A percentile compares a stretch with the other conserved stretches of the same genome.
phyloP scores from a whole-genome alignment of 1,139 yeast species.

The Saccharomyces hybrid region DNA sequence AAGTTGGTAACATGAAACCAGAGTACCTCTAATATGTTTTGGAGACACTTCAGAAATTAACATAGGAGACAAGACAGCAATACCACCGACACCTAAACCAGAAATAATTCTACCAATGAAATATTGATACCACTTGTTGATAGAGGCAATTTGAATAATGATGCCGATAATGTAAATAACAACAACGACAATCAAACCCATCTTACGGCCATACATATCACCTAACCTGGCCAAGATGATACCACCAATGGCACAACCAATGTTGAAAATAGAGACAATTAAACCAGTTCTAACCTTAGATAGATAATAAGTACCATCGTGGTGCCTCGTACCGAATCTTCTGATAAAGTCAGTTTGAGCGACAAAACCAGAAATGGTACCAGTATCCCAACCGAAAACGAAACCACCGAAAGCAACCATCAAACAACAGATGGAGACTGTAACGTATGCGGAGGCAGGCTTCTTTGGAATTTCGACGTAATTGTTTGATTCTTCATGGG shows the following conservation, averaged over 20 bases:
- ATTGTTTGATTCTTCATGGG: conserved; percentile 7
- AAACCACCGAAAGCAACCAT: conserved; percentile 61
- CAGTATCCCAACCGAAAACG: conserved; percentile 72
- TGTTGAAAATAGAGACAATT: conserved; percentile 59
- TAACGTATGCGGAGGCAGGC: conserved; percentile 43
- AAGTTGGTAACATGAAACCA: conserved; percentile 58
- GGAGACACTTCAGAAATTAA: conserved; percentile 64
- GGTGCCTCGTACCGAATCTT: conserved; percentile 39
- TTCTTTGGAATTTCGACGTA: conserved; percentile 33
- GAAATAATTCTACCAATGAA: conserved; percentile 59
- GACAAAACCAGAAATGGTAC: conserved; percentile 71
- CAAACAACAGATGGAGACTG: conserved; percentile 37
- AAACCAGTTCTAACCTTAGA: conserved; percentile 54
- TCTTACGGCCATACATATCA: conserved; percentile 56
- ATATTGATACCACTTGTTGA: conserved; percentile 45
- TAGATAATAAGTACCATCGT: conserved; percentile 35
- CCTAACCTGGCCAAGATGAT: conserved; percentile 45
- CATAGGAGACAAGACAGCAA: conserved; percentile 56
- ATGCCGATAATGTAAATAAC: conserved; percentile 56
- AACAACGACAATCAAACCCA: conserved; percentile 49
- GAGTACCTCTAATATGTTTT: conserved; percentile 61
- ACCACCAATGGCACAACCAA: conserved; percentile 70
- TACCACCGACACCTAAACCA: conserved; percentile 61
- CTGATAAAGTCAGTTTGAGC: conserved; percentile 56
- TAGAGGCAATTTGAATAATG: conserved; percentile 54